A percentile compares a stretch with the other conserved stretches of the same genome.
These are phyloP conservation scores for Phalaenopsis aphrodite DNA, from an alignment of 106 monocot genomes.

Conservation along the genomic window DNA sequence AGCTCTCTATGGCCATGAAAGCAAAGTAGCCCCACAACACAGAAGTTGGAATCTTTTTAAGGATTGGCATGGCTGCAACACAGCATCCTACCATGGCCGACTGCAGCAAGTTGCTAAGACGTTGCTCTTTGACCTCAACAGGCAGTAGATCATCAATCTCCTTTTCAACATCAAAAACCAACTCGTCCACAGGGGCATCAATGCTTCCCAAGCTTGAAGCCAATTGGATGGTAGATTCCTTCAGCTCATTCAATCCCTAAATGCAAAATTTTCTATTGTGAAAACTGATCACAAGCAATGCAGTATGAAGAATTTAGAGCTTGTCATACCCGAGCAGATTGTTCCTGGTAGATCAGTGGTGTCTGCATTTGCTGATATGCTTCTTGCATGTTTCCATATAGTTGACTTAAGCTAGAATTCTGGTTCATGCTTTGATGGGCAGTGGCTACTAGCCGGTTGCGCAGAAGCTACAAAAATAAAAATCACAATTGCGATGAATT, in stretches of 20 bases:
- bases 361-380: constrained; percentile 83
- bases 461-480: constrained; percentile 26
- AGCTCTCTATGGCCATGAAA: constrained; percentile 89
- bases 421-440: constrained; percentile 42
- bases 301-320: not conserved
- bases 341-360: constrained; percentile 61
- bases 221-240: constrained; percentile 66
- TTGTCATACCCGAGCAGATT: constrained; percentile 29
- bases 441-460: constrained; percentile 45
- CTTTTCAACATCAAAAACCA: constrained; percentile 74
- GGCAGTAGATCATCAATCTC: constrained; percentile 81
- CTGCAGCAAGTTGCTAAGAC: constrained; percentile 68
- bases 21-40: constrained; percentile 90
- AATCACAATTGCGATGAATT: too few species aligned
- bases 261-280: not conserved
- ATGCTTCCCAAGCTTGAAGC: constrained; percentile 60
- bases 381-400: constrained; percentile 76
- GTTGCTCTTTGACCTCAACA: constrained; percentile 78
- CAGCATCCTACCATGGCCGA: constrained; percentile 62
- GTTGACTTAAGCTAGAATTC: constrained; percentile 59
- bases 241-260: constrained; percentile 57
- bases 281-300: not conserved
- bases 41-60: constrained; percentile 72
- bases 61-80: constrained; percentile 78
- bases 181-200: constrained; percentile 68